Conservation (phyloP, 2,329 filamentous ascomycete species). For the Aspergillus viridinutans region DNA sequence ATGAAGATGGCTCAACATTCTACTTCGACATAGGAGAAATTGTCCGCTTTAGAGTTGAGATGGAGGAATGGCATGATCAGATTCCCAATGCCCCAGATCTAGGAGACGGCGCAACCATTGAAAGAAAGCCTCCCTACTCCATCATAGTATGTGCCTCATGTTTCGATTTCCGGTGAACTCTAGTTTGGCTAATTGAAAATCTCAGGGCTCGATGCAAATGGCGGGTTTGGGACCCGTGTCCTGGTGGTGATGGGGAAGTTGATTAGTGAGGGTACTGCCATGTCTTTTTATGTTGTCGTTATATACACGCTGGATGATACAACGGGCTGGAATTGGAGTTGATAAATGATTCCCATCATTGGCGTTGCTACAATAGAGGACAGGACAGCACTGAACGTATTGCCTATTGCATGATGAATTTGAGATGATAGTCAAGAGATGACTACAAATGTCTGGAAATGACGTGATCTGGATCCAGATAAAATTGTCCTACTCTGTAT, state of each 20-base stretch:
- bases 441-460: not conserved
- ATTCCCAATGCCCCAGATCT: conserved; percentile 66
- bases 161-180: not conserved
- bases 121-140: conserved; percentile 55
- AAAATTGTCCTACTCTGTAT: not conserved
- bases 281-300: not conserved
- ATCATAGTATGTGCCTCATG: conserved; percentile 34
- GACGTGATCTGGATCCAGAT: not conserved
- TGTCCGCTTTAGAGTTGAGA: conserved; percentile 78
- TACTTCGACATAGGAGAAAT: conserved; percentile 89
- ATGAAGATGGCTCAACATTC: conserved; percentile 65
- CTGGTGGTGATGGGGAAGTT: conserved; percentile 39
- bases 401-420: not conserved
- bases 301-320: not conserved
- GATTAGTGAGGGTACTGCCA: not conserved
- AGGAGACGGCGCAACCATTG: conserved; percentile 54
- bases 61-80: conserved; percentile 89
- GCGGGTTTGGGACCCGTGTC: conserved; percentile 41
- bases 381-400: not conserved
- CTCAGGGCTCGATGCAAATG: conserved; percentile 45
- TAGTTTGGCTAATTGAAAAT: conserved; percentile 8
- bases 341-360: not conserved
- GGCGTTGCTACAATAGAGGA: not conserved
- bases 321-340: not conserved
- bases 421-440: not conserved